Base-by-base conservation (phyloP, 2,329 filamentous ascomycete genomes). In the Alternaria solani region DNA sequence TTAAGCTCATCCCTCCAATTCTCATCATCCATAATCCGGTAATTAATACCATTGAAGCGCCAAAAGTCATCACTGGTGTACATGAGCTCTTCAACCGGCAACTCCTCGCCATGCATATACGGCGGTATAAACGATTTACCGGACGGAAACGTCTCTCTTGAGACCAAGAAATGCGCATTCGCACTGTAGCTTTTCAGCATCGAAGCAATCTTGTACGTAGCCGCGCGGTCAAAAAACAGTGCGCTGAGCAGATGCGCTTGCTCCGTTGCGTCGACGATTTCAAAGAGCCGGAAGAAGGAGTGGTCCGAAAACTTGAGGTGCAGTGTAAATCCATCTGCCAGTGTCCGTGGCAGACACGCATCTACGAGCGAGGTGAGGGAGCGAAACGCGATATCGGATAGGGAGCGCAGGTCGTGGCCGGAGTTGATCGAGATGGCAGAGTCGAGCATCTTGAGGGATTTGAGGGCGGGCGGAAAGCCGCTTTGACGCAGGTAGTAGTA, bases 71-170 rank as follows among this genome's bases (percentile, higher is more conserved):
- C 61, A 1, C 75, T 76, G 46, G 73, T 66, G 39, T 78, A 78
- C 53, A 75, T 60, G 7, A 63, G 16, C 14, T 63, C 61, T 44
- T 78, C 74, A 2, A 65, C 55, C 0, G 76, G 76, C 3, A 62
- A 41, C 7, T 75, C 71, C 25, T 78, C 76, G 11, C 75, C 74
- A 20, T 75, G 65, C 73, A 78, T 75, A 44, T 72, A 78, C 0
- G 76, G 76, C 3, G 74, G 74, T 1, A 78, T 78, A 44, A 65
- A 78, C 0, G 63, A 41, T 0, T 48, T 61, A 0, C 64, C 68
- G 4, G 53, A 49, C 0, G 49, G 54, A 34, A 78, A 78, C 0
- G 44, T 59, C 16, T 75, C 65, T 5, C 63, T 64, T 2, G 70
- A 71, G 18, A 77, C 59, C 8, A 66, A 34, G 9, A 78, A 66